phyloP scores from a whole-genome alignment of 208 protist species.

The Trypanosoma boissoni region DNA sequence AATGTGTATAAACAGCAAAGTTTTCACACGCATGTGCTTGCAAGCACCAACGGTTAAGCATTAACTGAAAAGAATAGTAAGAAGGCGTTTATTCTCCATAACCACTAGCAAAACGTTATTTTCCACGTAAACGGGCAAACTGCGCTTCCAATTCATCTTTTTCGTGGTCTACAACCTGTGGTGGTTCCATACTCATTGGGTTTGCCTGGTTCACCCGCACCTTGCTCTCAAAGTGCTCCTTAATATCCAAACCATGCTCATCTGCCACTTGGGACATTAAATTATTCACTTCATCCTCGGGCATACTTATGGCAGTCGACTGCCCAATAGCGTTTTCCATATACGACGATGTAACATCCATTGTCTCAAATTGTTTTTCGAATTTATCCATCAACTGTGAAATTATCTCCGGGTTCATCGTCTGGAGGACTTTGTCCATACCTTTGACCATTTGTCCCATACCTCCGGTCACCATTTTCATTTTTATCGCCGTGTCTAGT shows the following conservation, averaged over 20 bases:
- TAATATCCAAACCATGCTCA: slow-evolving; percentile 91
- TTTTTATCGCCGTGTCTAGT: slow-evolving; percentile 95
- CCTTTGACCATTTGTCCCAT: slow-evolving; percentile 94
- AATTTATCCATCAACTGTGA: slow-evolving; percentile 96
- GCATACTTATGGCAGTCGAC: slow-evolving; percentile 87
- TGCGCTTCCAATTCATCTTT: slow-evolving; percentile 62
- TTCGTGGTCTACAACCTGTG: slow-evolving; percentile 11
- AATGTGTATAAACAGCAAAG: too few relatives aligned
- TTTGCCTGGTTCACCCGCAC: slow-evolving; percentile 40
- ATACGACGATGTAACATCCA: slow-evolving; percentile 93
- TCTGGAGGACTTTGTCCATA: slow-evolving; percentile 93
- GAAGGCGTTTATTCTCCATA: too few relatives aligned
- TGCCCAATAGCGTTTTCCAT: slow-evolving; percentile 94
- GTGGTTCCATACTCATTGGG: slow-evolving; percentile 14
- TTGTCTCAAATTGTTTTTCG: slow-evolving; percentile 96
- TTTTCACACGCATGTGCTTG: too few relatives aligned
- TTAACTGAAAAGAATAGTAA: too few relatives aligned
- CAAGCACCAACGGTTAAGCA: too few relatives aligned
- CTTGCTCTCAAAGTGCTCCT: slow-evolving; percentile 58
- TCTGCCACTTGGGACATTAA: slow-evolving; percentile 95
- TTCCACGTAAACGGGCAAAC: slow-evolving; percentile 65
- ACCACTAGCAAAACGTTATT: slow-evolving; percentile 34
- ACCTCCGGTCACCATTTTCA: slow-evolving; percentile 92
- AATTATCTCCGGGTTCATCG: slow-evolving; percentile 93
- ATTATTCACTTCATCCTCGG: slow-evolving; percentile 89